Evolutionary conservation across 371 early-diverging fungal genomes (phyloP), one percentile per base, ranked within the genome.

Genomic region (Mucor velutinosus): DNA sequence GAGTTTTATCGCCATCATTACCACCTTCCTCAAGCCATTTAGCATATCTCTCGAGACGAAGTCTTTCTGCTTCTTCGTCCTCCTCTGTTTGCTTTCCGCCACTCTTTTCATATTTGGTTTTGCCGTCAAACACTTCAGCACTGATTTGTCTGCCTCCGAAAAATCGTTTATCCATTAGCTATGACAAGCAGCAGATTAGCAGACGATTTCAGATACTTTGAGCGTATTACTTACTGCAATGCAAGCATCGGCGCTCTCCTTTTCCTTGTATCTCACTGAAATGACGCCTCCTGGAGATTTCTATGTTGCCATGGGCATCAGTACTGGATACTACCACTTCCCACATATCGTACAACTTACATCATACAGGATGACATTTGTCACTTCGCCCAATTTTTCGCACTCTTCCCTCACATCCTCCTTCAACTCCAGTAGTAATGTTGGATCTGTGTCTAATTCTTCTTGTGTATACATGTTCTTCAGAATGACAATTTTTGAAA

Each of bases 341-440:
- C 21, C 25, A 51, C 12, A 51, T 12, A 14, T 17, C 29, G 14
- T 15, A 37, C 1, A 35, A 82, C 89, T 76, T 85, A 92, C 94
- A 75, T 95, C 95, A 71, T 93, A 95, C 7, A 96, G 70, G 21
- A 92, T 86, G 5, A 96, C 92, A 76, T 93, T 94, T 14, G 97
- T 96, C 14, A 97, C 97, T 62, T 93, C 93, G 14, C 98, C 98
- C 15, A 96, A 69, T 63, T 92, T 94, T 66, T 95, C 96, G 71
- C 97, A 96, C 71, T 97, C 98, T 37, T 87, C 86, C 12, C 97
- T 89, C 8, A 98, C 93, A 61, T 98, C 98, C 58, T 95, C 93
- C 67, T 96, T 94, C 60, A 98, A 75, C 41, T 98, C 98, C 15
- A 98, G 76, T 41, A 96, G 62, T 58, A 97, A 69, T 0, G 93